These are phyloP conservation scores for Adenanthera pavonina DNA, from an alignment of 306 rosid species.

Conservation along the genomic window DNA sequence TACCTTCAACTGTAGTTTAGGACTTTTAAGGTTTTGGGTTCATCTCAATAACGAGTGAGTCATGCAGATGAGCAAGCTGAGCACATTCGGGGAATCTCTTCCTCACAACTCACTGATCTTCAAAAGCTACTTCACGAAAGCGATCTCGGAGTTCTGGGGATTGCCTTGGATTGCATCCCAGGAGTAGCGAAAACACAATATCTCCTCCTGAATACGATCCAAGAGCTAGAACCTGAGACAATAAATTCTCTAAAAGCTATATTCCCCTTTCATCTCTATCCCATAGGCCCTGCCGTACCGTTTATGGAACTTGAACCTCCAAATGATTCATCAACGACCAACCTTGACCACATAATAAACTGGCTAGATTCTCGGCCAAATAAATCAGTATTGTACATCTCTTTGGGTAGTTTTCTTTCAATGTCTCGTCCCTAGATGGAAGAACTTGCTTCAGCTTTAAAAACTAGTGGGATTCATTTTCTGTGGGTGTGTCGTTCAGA, in stretches of 20 bases:
- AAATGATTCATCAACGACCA: background rate
- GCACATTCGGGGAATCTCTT: conserved; percentile 46
- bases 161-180: conserved; percentile 45
- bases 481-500: conserved; percentile 67
- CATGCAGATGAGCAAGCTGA: conserved; percentile 41
- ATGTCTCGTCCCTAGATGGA: conserved; percentile 56
- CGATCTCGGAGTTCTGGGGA: conserved; percentile 37
- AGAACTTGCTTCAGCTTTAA: conserved; percentile 53
- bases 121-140: conserved; percentile 36
- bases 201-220: conserved; percentile 52
- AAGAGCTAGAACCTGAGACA: conserved; percentile 52
- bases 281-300: conserved; percentile 62
- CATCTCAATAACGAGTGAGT: background rate
- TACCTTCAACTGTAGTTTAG: background rate
- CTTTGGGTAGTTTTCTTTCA: conserved; percentile 63
- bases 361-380: conserved; percentile 66
- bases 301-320: conserved; percentile 39
- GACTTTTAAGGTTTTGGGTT: background rate
- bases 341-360: conserved; percentile 34
- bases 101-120: conserved; percentile 42
- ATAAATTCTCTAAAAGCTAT: conserved; percentile 45
- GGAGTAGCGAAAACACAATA: conserved; percentile 49
- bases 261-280: conserved; percentile 50
- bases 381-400: conserved; percentile 63
- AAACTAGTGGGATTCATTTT: conserved; percentile 34